A percentile compares a stretch with the other conserved stretches of the same genome.
Evolutionary conservation across 1,139 yeast species (phyloP).

Genomic region (Debaryomycetaceae sp.): DNA sequence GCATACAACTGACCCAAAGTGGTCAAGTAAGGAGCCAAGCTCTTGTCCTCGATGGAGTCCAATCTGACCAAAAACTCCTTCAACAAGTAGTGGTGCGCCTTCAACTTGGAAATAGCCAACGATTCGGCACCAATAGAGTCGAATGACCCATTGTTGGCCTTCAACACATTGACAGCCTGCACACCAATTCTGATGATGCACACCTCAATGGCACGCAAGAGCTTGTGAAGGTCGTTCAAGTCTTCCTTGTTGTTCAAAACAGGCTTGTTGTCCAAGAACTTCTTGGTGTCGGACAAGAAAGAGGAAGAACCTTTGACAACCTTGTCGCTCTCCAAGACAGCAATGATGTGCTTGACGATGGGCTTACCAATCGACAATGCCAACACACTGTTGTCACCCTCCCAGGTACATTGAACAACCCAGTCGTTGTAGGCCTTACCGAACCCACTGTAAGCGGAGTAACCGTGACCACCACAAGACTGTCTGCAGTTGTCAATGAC

Average conservation of each 20-base stretch:
- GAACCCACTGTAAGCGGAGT: conserved; percentile 44
- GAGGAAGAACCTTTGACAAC: conserved; percentile 34
- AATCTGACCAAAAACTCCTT: conserved; percentile 27
- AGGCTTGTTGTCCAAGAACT: conserved; percentile 23
- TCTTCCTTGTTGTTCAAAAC: conserved; percentile 26
- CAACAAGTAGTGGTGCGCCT: conserved; percentile 35
- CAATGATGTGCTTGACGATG: conserved; percentile 32
- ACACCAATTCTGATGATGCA: conserved; percentile 36
- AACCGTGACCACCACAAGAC: conserved; percentile 52
- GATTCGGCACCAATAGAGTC: conserved; percentile 56
- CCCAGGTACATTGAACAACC: conserved; percentile 53
- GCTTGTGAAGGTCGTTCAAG: conserved; percentile 27
- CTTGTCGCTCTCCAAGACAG: conserved; percentile 30
- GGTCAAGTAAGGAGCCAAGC: conserved; percentile 22
- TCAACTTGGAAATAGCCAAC: conserved; percentile 55
- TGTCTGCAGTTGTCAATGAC: conserved; percentile 47
- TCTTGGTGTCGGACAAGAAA: conserved; percentile 36
- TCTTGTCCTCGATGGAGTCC: conserved; percentile 16
- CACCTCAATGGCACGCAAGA: conserved; percentile 39
- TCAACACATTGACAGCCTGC: conserved; percentile 28
- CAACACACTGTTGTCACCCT: conserved; percentile 49
- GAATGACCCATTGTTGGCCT: conserved; percentile 29
- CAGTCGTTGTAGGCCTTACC: conserved; percentile 47
- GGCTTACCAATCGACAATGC: conserved; percentile 46
- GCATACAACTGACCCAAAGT: conserved; percentile 26